Percentiles rank a stretch among this genome's conserved stretches.
Evolutionary conservation across 2,329 filamentous ascomycete species (phyloP).

Genomic region (Cytospora leucostoma): DNA sequence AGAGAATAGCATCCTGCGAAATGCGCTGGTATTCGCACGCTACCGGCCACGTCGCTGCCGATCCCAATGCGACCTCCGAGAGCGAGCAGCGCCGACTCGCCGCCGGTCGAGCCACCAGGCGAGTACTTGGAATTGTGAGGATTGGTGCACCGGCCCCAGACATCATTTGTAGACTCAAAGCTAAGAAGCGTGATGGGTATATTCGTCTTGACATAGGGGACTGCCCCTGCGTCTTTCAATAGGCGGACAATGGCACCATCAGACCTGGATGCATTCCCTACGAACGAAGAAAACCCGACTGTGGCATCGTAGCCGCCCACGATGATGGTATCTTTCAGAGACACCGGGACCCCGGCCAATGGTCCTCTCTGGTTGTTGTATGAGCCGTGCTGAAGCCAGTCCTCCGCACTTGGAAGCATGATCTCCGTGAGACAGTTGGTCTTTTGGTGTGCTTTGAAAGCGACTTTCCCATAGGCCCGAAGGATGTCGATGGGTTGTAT

Average conservation of each 20-base stretch:
- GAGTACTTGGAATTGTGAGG: constrained; percentile 84
- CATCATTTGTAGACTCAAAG: constrained; percentile 75
- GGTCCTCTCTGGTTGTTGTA: constrained; percentile 75
- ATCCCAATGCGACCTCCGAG: constrained; percentile 84
- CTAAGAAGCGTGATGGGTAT: constrained; percentile 82
- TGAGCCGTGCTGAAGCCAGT: constrained; percentile 59
- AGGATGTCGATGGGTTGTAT: constrained; percentile 72
- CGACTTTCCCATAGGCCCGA: constrained; percentile 83
- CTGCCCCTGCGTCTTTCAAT: constrained; percentile 82
- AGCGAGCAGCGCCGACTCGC: constrained; percentile 80
- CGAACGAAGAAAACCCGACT: constrained; percentile 76
- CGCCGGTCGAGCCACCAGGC: constrained; percentile 86
- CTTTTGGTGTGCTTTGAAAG: constrained; percentile 77
- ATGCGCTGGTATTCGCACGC: constrained; percentile 82
- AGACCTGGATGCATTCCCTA: constrained; percentile 62
- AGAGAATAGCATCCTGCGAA: constrained; percentile 88
- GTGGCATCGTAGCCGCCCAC: constrained; percentile 82
- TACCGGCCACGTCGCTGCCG: constrained; percentile 88
- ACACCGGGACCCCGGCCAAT: constrained; percentile 83
- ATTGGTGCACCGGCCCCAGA: constrained; percentile 83
- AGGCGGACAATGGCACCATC: constrained; percentile 76
- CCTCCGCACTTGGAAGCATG: constrained; percentile 75
- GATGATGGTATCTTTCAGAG: constrained; percentile 77
- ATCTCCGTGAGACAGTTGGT: constrained; percentile 92
- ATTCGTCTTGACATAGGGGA: constrained; percentile 93